Evolutionary conservation across 2,329 filamentous ascomycete species (phyloP).

Genomic region (Ophiocordyceps sinensis): DNA sequence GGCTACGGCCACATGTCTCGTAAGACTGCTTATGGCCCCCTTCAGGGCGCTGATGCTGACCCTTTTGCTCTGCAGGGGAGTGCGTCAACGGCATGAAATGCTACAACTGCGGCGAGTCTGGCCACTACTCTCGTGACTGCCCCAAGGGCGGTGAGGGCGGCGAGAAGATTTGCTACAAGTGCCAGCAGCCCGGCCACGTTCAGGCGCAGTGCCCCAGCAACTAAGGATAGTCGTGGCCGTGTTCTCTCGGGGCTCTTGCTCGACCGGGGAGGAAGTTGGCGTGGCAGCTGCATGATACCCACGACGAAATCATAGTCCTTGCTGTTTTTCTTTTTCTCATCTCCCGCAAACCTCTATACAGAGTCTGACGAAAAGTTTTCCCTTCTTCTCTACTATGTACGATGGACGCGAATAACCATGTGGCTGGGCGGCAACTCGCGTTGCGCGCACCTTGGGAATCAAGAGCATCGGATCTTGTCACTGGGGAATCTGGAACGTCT

Average conservation of each 20-base stretch:
- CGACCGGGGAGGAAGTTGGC: conserved; percentile 17
- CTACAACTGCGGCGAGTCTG: conserved; percentile 96
- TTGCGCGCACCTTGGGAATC: conserved; percentile 13
- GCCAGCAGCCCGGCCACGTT: conserved; percentile 70
- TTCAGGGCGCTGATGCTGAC: too few species aligned
- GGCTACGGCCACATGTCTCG: conserved; percentile 95
- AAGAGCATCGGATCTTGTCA: conserved; percentile 8
- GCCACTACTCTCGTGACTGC: conserved; percentile 92
- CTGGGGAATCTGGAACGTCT: conserved; percentile 13
- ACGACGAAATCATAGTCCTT: conserved; percentile 18
- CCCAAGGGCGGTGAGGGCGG: conserved; percentile 70
- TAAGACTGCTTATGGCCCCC: conserved; percentile 17
- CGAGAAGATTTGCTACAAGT: conserved; percentile 99
- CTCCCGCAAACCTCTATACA: background rate
- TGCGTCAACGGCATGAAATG: conserved; percentile 99
- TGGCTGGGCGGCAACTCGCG: conserved; percentile 13
- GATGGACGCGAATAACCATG: conserved; percentile 18
- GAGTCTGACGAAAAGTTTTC: background rate
- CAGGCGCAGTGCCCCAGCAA: conserved; percentile 78
- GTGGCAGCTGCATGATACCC: conserved; percentile 29
- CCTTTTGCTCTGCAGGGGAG: conserved; percentile 39
- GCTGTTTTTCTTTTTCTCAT: conserved; percentile 7
- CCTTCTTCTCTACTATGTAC: conserved; percentile 5
- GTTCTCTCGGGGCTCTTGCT: conserved; percentile 8
- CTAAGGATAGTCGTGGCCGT: conserved; percentile 21